Evolutionary conservation across 2,329 filamentous ascomycete genomes (phyloP).

Genomic region (Trichophyton mentagrophytes): DNA sequence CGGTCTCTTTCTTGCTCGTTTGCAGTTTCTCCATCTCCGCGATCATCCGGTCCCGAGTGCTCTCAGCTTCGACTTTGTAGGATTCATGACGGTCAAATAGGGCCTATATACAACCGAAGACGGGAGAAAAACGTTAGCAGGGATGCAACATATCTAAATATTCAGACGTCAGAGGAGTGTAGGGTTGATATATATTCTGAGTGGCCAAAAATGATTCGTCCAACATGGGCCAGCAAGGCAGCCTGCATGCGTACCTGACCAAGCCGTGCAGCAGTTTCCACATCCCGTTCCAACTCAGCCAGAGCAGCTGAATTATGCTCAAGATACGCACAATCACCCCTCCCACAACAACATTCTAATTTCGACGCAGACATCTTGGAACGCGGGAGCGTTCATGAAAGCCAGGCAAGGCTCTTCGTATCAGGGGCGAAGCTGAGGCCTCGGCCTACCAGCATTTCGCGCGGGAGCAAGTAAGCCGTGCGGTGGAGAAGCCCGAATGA

Average conservation of each 20-base stretch:
- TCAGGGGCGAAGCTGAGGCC: background rate
- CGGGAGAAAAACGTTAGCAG: slow-evolving; percentile 15
- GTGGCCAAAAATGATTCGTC: slow-evolving; percentile 5
- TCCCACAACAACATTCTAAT: slow-evolving; percentile 69
- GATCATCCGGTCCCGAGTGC: slow-evolving; percentile 62
- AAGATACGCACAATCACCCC: slow-evolving; percentile 63
- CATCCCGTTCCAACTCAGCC: slow-evolving; percentile 72
- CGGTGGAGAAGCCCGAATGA: background rate
- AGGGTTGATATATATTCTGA: background rate
- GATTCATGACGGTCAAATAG: slow-evolving; percentile 83
- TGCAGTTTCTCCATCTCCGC: slow-evolving; percentile 65
- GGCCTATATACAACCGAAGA: slow-evolving; percentile 44
- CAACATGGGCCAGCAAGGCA: background rate
- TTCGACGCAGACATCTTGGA: slow-evolving; percentile 6
- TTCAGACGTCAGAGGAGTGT: background rate
- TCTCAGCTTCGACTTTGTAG: slow-evolving; percentile 85
- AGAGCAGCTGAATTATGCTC: slow-evolving; percentile 67
- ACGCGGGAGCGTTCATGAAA: background rate
- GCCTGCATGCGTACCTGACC: slow-evolving; percentile 57
- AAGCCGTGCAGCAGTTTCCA: slow-evolving; percentile 71
- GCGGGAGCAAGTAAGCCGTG: background rate
- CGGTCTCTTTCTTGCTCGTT: slow-evolving; percentile 56
- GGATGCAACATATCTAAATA: background rate
- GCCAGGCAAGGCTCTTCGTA: background rate
- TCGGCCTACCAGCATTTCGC: background rate